These are phyloP conservation scores for Verticillium nubilum DNA, from an alignment of 2,329 filamentous ascomycete genomes.

Conservation along the genomic window DNA sequence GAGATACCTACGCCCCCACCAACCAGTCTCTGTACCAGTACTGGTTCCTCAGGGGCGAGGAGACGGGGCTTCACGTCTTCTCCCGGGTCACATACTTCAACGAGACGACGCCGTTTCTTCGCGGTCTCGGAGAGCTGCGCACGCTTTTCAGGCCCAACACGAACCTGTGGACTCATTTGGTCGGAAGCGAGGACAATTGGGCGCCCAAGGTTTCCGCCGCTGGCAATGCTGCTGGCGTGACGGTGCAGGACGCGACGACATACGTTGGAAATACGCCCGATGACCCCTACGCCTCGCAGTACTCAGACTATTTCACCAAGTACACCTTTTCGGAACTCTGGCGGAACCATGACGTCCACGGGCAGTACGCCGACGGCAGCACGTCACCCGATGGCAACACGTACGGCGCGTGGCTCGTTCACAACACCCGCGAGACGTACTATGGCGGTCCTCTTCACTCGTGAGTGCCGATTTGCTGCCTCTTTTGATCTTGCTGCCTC, in stretches of 20 bases:
- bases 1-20: slow-evolving; percentile 51
- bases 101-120: slow-evolving; percentile 46
- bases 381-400: slow-evolving; percentile 42
- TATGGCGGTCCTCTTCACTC: slow-evolving; percentile 58
- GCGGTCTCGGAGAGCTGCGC: slow-evolving; percentile 56
- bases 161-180: slow-evolving; percentile 55
- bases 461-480: background rate
- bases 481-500: too few relatives aligned
- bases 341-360: slow-evolving; percentile 53
- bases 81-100: slow-evolving; percentile 56
- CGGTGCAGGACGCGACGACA: slow-evolving; percentile 61
- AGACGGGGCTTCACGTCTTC: slow-evolving; percentile 59
- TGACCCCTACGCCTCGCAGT: slow-evolving; percentile 49
- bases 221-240: slow-evolving; percentile 33
- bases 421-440: slow-evolving; percentile 60
- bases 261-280: slow-evolving; percentile 47
- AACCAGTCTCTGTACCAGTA: slow-evolving; percentile 58
- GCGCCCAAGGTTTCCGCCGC: slow-evolving; percentile 38
- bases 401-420: slow-evolving; percentile 58
- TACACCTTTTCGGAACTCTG: slow-evolving; percentile 57
- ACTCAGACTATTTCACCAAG: slow-evolving; percentile 60
- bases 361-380: slow-evolving; percentile 33
- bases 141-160: slow-evolving; percentile 57
- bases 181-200: slow-evolving; percentile 50
- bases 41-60: slow-evolving; percentile 57